Base-by-base conservation (phyloP, 1,284 basidiomycete species). In the Dichomitus squalens region DNA sequence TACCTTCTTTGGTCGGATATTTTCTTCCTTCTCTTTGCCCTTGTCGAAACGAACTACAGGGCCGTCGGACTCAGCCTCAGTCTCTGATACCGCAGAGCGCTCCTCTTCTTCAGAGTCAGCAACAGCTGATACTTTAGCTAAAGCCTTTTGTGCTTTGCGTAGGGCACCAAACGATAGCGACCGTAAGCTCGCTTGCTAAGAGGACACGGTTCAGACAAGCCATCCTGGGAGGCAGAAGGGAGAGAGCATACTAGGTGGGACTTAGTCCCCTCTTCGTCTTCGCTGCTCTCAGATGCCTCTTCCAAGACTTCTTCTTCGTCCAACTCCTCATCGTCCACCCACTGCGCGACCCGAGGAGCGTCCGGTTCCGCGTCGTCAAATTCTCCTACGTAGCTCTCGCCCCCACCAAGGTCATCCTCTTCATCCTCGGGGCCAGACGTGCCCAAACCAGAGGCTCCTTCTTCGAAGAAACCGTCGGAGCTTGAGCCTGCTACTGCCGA, bases 81-180 rank as follows among this genome's bases (percentile, higher is more conserved):
- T 57, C 35, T 44, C 68, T 16, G 64, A 63, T 21, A 68, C 62
- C 21, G 72, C 68, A 2, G 55, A 55, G 2, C 47, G 39, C 6
- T 70, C 70, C 14, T 76, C 75, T 4, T 68, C 68, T 11, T 73
- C 69, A 20, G 69, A 70, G 5, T 69, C 66, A 11, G 70, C 67
- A 9, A 61, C 60, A 49, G 68, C 59, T 4, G 68, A 65, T 3
- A 75, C 74, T 27, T 73, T 72, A 1, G 75, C 71, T 11, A 91
- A 73, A n/a, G 81, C 73, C 41, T 75, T 75, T 58, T 87, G 85
- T 2, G 90, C 90, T 62, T 81, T 85, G 11, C 87, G 79, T 27
- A 93, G 76, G 9, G 86, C 78, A 18, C 88, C 88, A 16, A 90
- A 79, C 0, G 88, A 82, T 31, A 90, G 58, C 20, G 76, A 76